Percentiles rank a stretch among this genome's conserved stretches.
Conservation (phyloP, 768 basidiomycete genomes). For the Peribolospora baueri region DNA sequence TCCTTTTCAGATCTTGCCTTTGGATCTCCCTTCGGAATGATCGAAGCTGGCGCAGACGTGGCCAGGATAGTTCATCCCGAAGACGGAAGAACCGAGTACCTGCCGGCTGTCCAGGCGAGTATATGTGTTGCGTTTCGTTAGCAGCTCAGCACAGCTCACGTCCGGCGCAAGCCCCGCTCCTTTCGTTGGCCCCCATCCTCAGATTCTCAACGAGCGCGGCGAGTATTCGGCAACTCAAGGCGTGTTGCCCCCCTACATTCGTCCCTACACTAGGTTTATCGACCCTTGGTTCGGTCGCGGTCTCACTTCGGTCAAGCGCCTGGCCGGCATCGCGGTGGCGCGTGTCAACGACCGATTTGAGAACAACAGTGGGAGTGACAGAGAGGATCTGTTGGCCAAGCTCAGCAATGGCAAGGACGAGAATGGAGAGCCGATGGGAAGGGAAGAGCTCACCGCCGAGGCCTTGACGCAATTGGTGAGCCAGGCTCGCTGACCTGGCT, state of each 20-base stretch:
- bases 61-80: constrained; percentile 19
- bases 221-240: constrained; percentile 70
- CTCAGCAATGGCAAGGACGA: constrained; percentile 54
- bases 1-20: constrained; percentile 40
- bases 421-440: constrained; percentile 51
- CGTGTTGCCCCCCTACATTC: constrained; percentile 43
- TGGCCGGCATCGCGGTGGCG: constrained; percentile 34
- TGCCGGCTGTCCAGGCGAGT: constrained; percentile 31
- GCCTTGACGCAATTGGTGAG: constrained; percentile 13
- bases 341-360: constrained; percentile 46
- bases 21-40: constrained; percentile 73
- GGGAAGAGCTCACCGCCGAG: constrained; percentile 67
- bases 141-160: no score
- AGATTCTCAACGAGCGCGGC: constrained; percentile 63
- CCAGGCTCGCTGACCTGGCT: not conserved
- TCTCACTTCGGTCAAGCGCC: constrained; percentile 16
- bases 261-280: constrained; percentile 13
- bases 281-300: constrained; percentile 54
- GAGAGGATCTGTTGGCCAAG: constrained; percentile 58
- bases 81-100: constrained; percentile 25
- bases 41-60: constrained; percentile 43
- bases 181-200: constrained; percentile 19
- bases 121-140: no score
- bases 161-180: no score
- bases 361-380: constrained; percentile 29